These are phyloP conservation scores for Picea sitchensis DNA, from an alignment of 75 land plant species.

Conservation along the genomic window DNA sequence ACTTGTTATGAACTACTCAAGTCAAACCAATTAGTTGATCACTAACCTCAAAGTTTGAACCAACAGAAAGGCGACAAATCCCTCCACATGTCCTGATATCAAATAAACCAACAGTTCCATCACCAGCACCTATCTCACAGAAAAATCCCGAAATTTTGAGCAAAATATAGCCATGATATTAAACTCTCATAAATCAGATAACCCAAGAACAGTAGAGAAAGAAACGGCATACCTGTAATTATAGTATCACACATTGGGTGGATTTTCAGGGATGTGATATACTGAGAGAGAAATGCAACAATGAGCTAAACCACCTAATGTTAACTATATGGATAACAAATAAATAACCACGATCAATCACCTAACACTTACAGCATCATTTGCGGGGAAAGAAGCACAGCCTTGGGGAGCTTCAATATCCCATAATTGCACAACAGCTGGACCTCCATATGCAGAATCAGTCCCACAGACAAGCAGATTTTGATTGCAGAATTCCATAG, in stretches of 20 bases:
- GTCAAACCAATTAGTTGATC: not conserved
- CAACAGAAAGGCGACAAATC: slow-evolving; percentile 33
- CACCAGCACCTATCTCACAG: slow-evolving; percentile 39
- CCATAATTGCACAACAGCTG: slow-evolving; percentile 52
- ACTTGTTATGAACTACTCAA: too few relatives aligned
- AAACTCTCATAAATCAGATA: not conserved
- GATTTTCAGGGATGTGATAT: slow-evolving; percentile 43
- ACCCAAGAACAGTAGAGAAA: not conserved
- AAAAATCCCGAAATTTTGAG: not conserved
- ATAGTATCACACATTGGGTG: slow-evolving; percentile 21
- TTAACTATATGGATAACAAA: not conserved
- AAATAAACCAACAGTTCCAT: slow-evolving; percentile 46
- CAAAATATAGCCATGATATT: not conserved
- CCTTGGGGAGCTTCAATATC: slow-evolving; percentile 33
- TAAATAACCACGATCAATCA: not conserved
- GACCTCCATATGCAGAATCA: slow-evolving; percentile 39
- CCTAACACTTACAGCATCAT: slow-evolving; percentile 30
- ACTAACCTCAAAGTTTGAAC: slow-evolving; percentile 42
- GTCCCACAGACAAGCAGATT: slow-evolving; percentile 42
- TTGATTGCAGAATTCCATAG: slow-evolving; percentile 39
- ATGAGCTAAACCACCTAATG: not conserved
- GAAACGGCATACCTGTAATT: slow-evolving; percentile 24
- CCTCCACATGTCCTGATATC: slow-evolving; percentile 44
- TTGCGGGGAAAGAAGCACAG: slow-evolving; percentile 36
- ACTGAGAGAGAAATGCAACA: slow-evolving; percentile 20